These are phyloP conservation scores for Cylindrotheca closterium DNA, from an alignment of 108 stramenopile species.

Conservation along the genomic window DNA sequence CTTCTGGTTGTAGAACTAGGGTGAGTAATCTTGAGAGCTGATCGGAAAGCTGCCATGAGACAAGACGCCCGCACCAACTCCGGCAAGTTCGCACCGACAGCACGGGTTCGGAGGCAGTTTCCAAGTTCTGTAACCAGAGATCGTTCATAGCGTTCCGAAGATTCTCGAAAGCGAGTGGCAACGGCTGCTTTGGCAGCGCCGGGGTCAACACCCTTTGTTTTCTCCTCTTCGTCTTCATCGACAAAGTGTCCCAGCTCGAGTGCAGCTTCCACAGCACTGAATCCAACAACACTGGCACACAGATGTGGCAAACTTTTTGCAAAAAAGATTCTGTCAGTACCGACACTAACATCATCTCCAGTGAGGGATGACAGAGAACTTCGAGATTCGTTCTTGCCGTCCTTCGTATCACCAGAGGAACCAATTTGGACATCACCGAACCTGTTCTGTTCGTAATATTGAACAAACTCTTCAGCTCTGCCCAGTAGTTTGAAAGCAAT, in stretches of 20 bases:
- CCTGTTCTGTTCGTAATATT: conserved; percentile 89
- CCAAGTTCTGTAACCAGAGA: conserved; percentile 81
- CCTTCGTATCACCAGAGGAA: conserved; percentile 43
- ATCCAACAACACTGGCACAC: conserved; percentile 85
- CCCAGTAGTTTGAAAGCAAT: conserved; percentile 81
- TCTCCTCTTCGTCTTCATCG: conserved; percentile 70
- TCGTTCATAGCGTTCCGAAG: conserved; percentile 83
- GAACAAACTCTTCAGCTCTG: conserved; percentile 77
- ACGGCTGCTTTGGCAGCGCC: conserved; percentile 25
- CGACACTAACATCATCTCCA: conserved; percentile 87
- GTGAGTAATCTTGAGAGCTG: conserved; percentile 85
- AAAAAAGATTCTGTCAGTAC: conserved; percentile 87
- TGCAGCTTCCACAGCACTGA: conserved; percentile 89
- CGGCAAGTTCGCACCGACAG: conserved; percentile 68
- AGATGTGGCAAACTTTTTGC: conserved; percentile 84
- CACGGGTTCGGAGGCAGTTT: conserved; percentile 65
- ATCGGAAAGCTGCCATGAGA: conserved; percentile 83
- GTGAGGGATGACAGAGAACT: conserved; percentile 83
- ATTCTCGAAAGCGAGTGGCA: conserved; percentile 77
- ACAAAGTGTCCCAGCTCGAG: conserved; percentile 81
- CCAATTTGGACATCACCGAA: conserved; percentile 87
- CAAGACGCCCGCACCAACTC: conserved; percentile 79
- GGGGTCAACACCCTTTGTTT: conserved; percentile 39
- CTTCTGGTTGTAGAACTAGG: conserved; percentile 83
- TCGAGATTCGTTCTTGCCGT: conserved; percentile 56